These are phyloP conservation scores for Tetraselmis striata DNA, from an alignment of 139 green algal genomes.

Conservation along the genomic window DNA sequence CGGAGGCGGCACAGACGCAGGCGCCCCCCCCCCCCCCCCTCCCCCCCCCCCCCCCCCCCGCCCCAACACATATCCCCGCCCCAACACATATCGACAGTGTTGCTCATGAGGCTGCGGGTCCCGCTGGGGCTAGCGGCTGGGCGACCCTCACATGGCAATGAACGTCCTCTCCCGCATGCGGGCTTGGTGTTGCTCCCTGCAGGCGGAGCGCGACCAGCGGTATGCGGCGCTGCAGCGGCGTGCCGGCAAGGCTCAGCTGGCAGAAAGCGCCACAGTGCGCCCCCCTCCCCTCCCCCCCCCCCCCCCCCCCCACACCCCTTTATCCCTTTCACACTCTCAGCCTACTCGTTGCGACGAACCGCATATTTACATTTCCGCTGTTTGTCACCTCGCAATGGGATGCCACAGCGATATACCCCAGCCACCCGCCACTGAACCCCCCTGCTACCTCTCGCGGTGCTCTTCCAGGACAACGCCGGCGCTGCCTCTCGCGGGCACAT, in stretches of 20 bases:
- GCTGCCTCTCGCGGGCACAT: neutral
- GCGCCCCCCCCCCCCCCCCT: neutral
- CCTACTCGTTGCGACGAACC: neutral
- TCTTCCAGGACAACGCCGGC: neutral
- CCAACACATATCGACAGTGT: too few relatives aligned
- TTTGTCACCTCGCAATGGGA: neutral
- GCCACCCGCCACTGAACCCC: neutral
- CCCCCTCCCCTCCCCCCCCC: too few relatives aligned
- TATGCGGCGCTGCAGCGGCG: conserved; percentile 41
- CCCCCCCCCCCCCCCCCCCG: neutral
- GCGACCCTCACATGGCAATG: too few relatives aligned
- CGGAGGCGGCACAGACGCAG: conserved; percentile 8
- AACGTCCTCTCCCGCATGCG: too few relatives aligned
- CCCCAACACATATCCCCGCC: neutral
- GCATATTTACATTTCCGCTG: neutral
- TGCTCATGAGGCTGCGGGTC: too few relatives aligned
- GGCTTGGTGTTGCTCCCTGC: too few relatives aligned
- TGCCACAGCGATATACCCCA: too few relatives aligned
- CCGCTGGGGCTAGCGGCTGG: neutral
- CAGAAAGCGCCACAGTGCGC: neutral
- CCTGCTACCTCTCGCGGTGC: neutral
- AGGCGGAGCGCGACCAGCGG: conserved; percentile 53
- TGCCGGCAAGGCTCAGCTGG: conserved; percentile 16
- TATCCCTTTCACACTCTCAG: too few relatives aligned
- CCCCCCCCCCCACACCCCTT: too few relatives aligned